These are phyloP conservation scores for Apiotrichum gracile DNA, from an alignment of 1,284 basidiomycete genomes.

Conservation along the genomic window DNA sequence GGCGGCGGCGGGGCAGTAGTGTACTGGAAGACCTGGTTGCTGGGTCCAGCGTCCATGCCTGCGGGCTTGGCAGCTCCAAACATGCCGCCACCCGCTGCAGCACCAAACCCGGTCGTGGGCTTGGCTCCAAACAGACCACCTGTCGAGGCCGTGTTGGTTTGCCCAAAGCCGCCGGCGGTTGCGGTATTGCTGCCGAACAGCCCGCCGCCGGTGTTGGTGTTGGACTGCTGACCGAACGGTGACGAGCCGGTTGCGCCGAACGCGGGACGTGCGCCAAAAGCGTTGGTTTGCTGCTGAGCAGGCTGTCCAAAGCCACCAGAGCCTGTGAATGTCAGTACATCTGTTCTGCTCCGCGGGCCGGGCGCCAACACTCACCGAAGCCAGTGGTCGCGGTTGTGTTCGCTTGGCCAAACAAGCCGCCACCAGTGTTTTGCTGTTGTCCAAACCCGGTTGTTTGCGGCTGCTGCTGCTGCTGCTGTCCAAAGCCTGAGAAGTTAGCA, in stretches of 20 bases:
- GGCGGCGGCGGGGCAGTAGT: slow-evolving; percentile 21
- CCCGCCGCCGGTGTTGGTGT: slow-evolving; percentile 19
- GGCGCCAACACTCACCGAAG: slow-evolving; percentile 23
- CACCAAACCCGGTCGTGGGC: slow-evolving; percentile 27
- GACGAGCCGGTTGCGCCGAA: slow-evolving; percentile 40
- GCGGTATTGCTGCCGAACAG: slow-evolving; percentile 25
- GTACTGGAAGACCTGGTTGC: slow-evolving; percentile 28
- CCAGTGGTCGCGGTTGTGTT: slow-evolving; percentile 18
- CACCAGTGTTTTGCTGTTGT: slow-evolving; percentile 57
- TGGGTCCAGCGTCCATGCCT: neutral
- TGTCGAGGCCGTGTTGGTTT: slow-evolving; percentile 23
- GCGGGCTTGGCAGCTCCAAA: slow-evolving; percentile 22
- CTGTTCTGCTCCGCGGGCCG: too few relatives aligned
- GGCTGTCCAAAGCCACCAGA: slow-evolving; percentile 14
- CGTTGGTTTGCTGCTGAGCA: slow-evolving; percentile 12
- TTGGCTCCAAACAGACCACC: slow-evolving; percentile 36
- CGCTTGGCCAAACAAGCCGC: slow-evolving; percentile 47
- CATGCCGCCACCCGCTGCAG: slow-evolving; percentile 3
- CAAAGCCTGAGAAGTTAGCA: neutral
- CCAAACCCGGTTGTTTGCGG: slow-evolving; percentile 50
- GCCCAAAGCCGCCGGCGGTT: slow-evolving; percentile 31
- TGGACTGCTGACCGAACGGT: slow-evolving; percentile 38
- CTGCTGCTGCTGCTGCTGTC: slow-evolving; percentile 27
- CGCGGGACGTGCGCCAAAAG: slow-evolving; percentile 33
- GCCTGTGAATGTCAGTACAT: slow-evolving; percentile 1